Percentiles rank a stretch among this genome's conserved stretches.
Evolutionary conservation across 345 rosid genomes (phyloP).

Genomic region (Eucalyptus tenuipes): DNA sequence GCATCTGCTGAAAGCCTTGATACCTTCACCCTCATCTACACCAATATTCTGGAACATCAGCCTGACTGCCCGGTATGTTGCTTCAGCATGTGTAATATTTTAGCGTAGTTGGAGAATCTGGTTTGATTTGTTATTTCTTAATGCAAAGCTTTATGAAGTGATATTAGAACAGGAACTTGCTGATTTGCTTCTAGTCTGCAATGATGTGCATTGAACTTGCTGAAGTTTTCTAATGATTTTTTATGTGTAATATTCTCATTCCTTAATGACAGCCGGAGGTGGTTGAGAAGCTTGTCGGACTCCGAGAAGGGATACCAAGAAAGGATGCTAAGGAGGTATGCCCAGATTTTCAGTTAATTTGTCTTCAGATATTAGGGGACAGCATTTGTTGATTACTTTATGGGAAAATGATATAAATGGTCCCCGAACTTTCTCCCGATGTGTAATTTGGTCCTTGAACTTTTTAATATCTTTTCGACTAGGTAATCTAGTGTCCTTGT

Average conservation of each 20-base stretch:
- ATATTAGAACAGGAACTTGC: not conserved
- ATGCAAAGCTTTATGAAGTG: not conserved
- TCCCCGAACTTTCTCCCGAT: too few species aligned
- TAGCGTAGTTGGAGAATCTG: not conserved
- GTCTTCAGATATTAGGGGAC: not conserved
- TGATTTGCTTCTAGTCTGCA: not conserved
- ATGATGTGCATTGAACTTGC: not conserved
- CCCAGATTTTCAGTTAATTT: not conserved
- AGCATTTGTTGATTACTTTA: not conserved
- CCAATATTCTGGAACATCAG: slow-evolving; percentile 95
- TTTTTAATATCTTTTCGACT: too few species aligned
- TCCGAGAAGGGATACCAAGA: slow-evolving; percentile 93
- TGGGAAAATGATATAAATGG: not conserved
- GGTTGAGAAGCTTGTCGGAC: slow-evolving; percentile 92
- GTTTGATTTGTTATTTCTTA: not conserved
- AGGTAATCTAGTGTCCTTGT: too few species aligned
- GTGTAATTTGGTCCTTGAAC: too few species aligned
- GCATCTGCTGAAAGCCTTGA: slow-evolving; percentile 98
- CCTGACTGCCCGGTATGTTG: slow-evolving; percentile 88
- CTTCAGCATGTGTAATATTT: not conserved
- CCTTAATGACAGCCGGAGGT: slow-evolving; percentile 65
- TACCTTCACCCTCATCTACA: slow-evolving; percentile 82
- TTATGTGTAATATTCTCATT: not conserved
- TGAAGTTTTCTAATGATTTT: not conserved
- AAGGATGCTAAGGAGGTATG: slow-evolving; percentile 97